A percentile compares a stretch with the other conserved stretches of the same genome.
These are phyloP conservation scores for Rhododendron molle DNA, from an alignment of 148 eudicot species.

Conservation along the genomic window DNA sequence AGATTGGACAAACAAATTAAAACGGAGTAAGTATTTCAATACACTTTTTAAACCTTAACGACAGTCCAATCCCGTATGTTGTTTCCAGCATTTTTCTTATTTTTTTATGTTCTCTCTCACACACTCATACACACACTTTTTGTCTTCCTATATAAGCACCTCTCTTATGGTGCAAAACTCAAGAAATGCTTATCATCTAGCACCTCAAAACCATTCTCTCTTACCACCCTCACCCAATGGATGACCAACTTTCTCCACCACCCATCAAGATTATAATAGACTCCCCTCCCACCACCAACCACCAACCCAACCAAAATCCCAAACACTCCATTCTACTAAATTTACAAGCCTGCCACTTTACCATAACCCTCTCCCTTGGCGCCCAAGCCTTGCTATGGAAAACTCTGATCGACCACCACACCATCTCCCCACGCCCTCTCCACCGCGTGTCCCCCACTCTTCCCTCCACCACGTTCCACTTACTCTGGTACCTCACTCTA, in stretches of 20 bases:
- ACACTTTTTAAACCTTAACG: too few relatives aligned
- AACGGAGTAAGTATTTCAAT: too few relatives aligned
- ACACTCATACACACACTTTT: neutral
- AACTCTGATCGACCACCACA: slow-evolving; percentile 26
- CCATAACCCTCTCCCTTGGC: slow-evolving; percentile 37
- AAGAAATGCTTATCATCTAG: neutral
- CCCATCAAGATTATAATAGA: slow-evolving; percentile 15
- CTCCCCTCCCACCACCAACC: neutral
- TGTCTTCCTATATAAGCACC: slow-evolving; percentile 15
- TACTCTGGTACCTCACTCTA: slow-evolving; percentile 36
- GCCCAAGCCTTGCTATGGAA: slow-evolving; percentile 47
- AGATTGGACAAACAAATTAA: too few relatives aligned
- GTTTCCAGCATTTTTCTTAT: too few relatives aligned
- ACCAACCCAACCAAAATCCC: neutral
- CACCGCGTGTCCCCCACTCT: slow-evolving; percentile 13
- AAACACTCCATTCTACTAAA: slow-evolving; percentile 13
- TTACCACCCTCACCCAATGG: slow-evolving; percentile 1
- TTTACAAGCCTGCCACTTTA: slow-evolving; percentile 37
- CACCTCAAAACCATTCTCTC: neutral
- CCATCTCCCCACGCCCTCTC: slow-evolving; percentile 7
- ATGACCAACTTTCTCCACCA: slow-evolving; percentile 12
- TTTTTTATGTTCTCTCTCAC: too few relatives aligned
- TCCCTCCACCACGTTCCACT: slow-evolving; percentile 25
- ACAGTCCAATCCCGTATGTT: too few relatives aligned
- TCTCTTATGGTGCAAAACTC: neutral